Percentiles rank a stretch among this genome's conserved stretches.
These are phyloP conservation scores for Magnusiomyces fungicola DNA, from an alignment of 1,139 yeast genomes.

Conservation along the genomic window DNA sequence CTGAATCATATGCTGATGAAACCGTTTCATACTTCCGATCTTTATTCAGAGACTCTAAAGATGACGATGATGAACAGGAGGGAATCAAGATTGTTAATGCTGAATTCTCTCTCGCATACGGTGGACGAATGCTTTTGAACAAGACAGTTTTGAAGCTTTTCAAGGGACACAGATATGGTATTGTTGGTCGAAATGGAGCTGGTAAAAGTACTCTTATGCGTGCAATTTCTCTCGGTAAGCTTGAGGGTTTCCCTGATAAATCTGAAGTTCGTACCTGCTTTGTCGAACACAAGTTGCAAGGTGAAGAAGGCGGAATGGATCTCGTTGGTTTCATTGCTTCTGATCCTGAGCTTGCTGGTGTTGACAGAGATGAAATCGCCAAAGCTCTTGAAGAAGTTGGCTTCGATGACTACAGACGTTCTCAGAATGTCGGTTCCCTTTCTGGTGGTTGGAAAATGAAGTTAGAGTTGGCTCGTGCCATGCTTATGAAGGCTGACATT, in stretches of 20 bases:
- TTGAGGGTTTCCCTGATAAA: constrained; percentile 95
- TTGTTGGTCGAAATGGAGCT: constrained; percentile 98
- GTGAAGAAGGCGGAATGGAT: constrained; percentile 87
- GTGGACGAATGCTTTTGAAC: constrained; percentile 93
- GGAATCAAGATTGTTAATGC: constrained; percentile 90
- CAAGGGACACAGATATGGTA: constrained; percentile 95
- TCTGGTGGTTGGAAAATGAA: constrained; percentile 96
- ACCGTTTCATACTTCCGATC: constrained; percentile 52
- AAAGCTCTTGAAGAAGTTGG: constrained; percentile 78
- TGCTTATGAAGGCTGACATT: constrained; percentile 96
- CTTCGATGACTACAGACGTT: constrained; percentile 81
- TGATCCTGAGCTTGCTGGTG: constrained; percentile 68
- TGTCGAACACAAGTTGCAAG: constrained; percentile 95
- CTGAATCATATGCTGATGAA: constrained; percentile 38
- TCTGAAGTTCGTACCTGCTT: constrained; percentile 86
- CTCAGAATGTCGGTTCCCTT: constrained; percentile 85
- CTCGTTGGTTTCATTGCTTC: constrained; percentile 83
- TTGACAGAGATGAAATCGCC: constrained; percentile 62
- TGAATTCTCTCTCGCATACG: constrained; percentile 92
- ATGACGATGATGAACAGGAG: constrained; percentile 52
- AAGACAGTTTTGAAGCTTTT: constrained; percentile 79
- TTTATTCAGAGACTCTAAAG: constrained; percentile 55
- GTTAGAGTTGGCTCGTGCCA: constrained; percentile 94
- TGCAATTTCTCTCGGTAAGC: constrained; percentile 92
- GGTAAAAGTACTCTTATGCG: constrained; percentile 98